Evolutionary conservation across 2,329 filamentous ascomycete species (phyloP).

Genomic region (Hypoxylon sp.): DNA sequence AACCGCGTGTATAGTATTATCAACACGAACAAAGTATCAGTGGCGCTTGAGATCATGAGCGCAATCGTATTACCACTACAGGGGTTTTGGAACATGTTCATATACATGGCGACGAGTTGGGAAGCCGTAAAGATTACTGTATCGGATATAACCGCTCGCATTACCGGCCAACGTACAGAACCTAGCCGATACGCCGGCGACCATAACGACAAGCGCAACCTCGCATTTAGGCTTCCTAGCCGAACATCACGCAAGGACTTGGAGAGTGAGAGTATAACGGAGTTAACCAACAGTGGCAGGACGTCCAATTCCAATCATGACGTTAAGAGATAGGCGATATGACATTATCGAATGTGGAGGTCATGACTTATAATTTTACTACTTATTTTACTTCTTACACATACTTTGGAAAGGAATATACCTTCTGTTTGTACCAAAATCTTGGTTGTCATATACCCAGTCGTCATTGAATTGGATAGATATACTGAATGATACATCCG

Average conservation of each 20-base stretch:
- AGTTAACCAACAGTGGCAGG: constrained; percentile 59
- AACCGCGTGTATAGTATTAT: constrained; percentile 82
- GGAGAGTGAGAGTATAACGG: constrained; percentile 68
- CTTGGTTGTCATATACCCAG: constrained; percentile 21
- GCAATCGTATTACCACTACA: constrained; percentile 84
- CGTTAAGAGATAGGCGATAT: constrained; percentile 16
- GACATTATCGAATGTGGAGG: not conserved
- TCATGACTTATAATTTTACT: not conserved
- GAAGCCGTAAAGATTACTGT: constrained; percentile 70
- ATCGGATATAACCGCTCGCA: constrained; percentile 54
- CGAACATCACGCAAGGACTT: constrained; percentile 56
- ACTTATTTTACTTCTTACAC: constrained; percentile 11
- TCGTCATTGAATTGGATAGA: constrained; percentile 12
- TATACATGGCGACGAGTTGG: constrained; percentile 81
- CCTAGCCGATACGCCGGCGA: constrained; percentile 44
- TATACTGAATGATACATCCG: constrained; percentile 15
- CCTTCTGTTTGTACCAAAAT: constrained; percentile 19
- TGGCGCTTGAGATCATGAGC: constrained; percentile 77
- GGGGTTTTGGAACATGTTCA: constrained; percentile 86
- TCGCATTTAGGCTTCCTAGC: constrained; percentile 55
- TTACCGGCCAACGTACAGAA: constrained; percentile 46
- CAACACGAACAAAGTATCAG: constrained; percentile 66
- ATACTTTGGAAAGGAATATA: constrained; percentile 16
- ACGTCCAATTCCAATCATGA: constrained; percentile 57
- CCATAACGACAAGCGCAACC: constrained; percentile 45